These are phyloP conservation scores for Psilocybe cubensis DNA, from an alignment of 768 basidiomycete species.

Conservation along the genomic window DNA sequence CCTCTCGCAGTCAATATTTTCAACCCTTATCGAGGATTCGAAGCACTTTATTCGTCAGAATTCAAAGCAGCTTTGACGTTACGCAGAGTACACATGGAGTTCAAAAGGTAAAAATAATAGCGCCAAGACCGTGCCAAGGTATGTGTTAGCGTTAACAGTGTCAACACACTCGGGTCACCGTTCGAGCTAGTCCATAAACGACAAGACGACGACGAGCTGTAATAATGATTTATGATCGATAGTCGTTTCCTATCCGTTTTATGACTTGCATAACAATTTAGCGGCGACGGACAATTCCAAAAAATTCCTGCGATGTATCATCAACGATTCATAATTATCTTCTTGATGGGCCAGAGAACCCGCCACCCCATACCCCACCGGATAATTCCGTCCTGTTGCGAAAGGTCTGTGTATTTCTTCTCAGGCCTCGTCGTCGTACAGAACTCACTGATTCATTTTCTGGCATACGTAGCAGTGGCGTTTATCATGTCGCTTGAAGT, in stretches of 20 bases:
- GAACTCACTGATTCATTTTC: too few species aligned
- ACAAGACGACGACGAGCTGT: neutral
- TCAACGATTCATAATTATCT: neutral
- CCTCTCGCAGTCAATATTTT: neutral
- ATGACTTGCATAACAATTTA: neutral
- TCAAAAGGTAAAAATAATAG: constrained; percentile 4
- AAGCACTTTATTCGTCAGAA: too few species aligned
- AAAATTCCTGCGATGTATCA: neutral
- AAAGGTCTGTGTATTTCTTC: neutral
- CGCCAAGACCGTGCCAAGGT: constrained; percentile 13
- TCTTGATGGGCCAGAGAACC: neutral
- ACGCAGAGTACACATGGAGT: neutral
- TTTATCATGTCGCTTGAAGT: too few species aligned
- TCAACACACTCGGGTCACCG: neutral
- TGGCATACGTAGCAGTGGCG: too few species aligned
- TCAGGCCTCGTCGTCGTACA: neutral
- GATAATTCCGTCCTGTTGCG: neutral
- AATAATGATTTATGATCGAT: neutral
- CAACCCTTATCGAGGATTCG: neutral
- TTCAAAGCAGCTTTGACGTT: neutral
- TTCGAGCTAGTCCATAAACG: constrained; percentile 1
- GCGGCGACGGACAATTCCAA: neutral
- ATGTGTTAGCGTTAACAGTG: neutral
- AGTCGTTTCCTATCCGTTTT: neutral
- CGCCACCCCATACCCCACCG: neutral